Evolutionary conservation across 257 asterid species (phyloP), one percentile per base, ranked within the genome.

Genomic region (Lycium barbarum): DNA sequence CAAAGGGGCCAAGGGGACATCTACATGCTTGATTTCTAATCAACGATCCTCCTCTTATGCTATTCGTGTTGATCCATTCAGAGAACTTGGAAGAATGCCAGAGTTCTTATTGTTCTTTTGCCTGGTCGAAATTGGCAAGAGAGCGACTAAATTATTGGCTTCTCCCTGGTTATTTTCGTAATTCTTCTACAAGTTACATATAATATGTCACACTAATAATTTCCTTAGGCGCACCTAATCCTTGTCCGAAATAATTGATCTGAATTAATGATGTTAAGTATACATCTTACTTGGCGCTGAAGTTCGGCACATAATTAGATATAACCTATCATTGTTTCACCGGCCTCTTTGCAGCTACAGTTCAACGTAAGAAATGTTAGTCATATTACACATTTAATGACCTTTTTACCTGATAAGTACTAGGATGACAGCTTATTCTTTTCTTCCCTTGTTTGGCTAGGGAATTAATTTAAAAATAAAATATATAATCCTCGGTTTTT

Each of bases 71-170:
- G 61, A 40, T 71, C 57, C 57, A 43, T 10, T 9, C 36, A 40
- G 9, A 71, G 36, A 71, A 43, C 33, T 43, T 43, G 36, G 57
- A 72, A 72, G 58, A 72, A 45, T 43, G 80, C 80, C 80, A 72
- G 80, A 72, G 35, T 9, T 72, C 18, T n/a, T 72, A 17, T n/a
- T 72, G 38, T 43, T 43, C 36, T 72, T 72, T 72, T n/a, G 38
- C 80, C 80, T 72, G 57, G 6, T 72, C 35, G 18, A 72, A 43
- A 72, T 9, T 43, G 57, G 80, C 49, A 72, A 18, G 36, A 43
- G 5, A n/a, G 57, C 35, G 36, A 71, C 35, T 12, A 71, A 43
- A 71, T 71, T 17, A 71, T 18, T 71, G 36, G 36, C 35, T 18
- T 63, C 38, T 22, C 6, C 11, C 18, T 43, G 18, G 57, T 1